phyloP scores from a whole-genome alignment of 1,284 basidiomycete species.

The Leccinum variabile region DNA sequence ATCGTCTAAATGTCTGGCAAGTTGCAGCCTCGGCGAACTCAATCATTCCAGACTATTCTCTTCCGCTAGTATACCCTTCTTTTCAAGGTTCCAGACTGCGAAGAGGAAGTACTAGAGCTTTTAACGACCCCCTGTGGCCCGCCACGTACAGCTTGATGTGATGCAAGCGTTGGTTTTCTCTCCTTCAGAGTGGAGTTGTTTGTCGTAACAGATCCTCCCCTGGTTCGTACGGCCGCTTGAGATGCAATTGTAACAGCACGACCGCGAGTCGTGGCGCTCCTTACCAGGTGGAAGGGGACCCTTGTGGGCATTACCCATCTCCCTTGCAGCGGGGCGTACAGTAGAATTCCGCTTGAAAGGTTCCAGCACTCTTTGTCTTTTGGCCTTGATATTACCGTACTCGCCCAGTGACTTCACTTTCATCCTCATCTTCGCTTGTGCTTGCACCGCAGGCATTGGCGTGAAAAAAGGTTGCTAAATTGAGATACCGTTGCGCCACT shows the following conservation, averaged over 20 bases:
- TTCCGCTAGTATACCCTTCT: slow-evolving; percentile 20
- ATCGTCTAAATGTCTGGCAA: neutral
- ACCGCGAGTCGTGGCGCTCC: slow-evolving; percentile 9
- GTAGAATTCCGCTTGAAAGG: slow-evolving; percentile 31
- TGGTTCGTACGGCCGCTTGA: slow-evolving; percentile 15
- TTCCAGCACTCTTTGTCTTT: slow-evolving; percentile 33
- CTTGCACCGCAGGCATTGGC: neutral
- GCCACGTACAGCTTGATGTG: slow-evolving; percentile 16
- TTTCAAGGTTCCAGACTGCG: slow-evolving; percentile 28
- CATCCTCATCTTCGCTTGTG: slow-evolving; percentile 28
- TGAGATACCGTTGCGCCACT: no score
- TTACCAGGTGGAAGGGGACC: slow-evolving; percentile 12
- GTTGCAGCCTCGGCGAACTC: no score
- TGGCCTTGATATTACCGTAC: slow-evolving; percentile 13
- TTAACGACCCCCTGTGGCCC: slow-evolving; percentile 17
- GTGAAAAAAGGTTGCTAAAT: no score
- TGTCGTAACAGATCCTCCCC: slow-evolving; percentile 13
- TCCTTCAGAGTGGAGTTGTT: slow-evolving; percentile 14
- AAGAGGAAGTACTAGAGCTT: slow-evolving; percentile 29
- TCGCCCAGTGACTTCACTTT: slow-evolving; percentile 8
- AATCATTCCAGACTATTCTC: neutral
- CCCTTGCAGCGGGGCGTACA: slow-evolving; percentile 29
- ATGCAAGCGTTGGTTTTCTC: slow-evolving; percentile 13
- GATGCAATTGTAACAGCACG: slow-evolving; percentile 14
- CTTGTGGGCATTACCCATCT: slow-evolving; percentile 17